Base-by-base conservation (phyloP, 2,329 filamentous ascomycete genomes). In the Huntiella omanensis region DNA sequence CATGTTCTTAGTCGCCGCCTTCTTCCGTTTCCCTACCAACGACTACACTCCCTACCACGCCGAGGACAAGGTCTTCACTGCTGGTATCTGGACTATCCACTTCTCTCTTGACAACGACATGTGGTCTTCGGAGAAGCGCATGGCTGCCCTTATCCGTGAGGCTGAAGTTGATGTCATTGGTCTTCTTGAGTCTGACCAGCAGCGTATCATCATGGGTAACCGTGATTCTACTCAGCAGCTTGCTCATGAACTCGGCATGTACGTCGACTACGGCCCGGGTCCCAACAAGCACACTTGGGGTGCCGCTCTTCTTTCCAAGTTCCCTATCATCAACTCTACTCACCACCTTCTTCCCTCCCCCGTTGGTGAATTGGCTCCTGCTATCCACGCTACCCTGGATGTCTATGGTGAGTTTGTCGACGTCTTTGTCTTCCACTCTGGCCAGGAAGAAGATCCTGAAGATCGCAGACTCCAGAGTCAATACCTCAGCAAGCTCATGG, bases 271-370 rank as follows among this genome's bases (percentile, higher is more conserved):
- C 57, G 91, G 91, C 47, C 91, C 91, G 28, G 91, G 91, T 2
- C 91, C 91, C 5, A 94, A 98, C 71, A 98, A 96, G 66, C 91
- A 98, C 65, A 98, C 91, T 0, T 98, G 91, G 91, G 91, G 91
- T 44, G 76, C 80, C 7, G 91, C 87, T 16, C 69, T 98, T 39
- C 71, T 98, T 3, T 95, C 86, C 55, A 96, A 96, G 59, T 98
- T 96, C 67, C 91, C 91, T 3, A 98, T 98, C 56, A 62, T 98
- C 50, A 94, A 96, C 64, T 94, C 85, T 1, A 95, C 87, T 16
- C 91, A 98, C 59, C 91, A 98, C 56, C 75, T 98, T 10, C 73
- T 96, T 4, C 91, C 91, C 12, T 91, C 82, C 11, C 91, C 91
- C 0, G 87, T 92, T 1, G 91, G 91, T 50, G 91, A 98, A 61